Conservation (phyloP, 2,329 filamentous ascomycete species). For the Sclerotinia borealis region DNA sequence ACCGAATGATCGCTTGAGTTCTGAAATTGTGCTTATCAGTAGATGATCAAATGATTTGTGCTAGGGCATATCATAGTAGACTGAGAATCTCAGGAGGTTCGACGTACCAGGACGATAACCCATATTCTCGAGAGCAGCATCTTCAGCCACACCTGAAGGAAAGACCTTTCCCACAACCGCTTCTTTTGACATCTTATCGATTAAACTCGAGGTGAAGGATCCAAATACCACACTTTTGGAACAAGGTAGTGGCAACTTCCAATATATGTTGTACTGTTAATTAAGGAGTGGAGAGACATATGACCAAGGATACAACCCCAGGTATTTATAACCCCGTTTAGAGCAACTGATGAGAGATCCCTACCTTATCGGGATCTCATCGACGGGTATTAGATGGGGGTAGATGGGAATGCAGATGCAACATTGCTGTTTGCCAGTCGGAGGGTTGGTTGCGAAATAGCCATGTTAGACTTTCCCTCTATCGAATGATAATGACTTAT, state of each 20-base stretch:
- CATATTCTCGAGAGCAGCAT: conserved; percentile 22
- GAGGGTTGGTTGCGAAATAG: neutral
- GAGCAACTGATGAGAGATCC: neutral
- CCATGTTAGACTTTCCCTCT: neutral
- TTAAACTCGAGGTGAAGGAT: conserved; percentile 5
- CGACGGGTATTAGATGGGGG: conserved; percentile 10
- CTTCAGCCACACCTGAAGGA: conserved; percentile 18
- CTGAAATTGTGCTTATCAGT: conserved; percentile 29
- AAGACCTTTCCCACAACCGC: conserved; percentile 9
- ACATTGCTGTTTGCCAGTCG: neutral
- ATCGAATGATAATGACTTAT: neutral
- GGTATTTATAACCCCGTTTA: conserved; percentile 10
- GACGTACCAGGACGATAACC: conserved; percentile 25
- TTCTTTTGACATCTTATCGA: conserved; percentile 11
- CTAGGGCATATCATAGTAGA: neutral
- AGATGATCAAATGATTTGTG: neutral
- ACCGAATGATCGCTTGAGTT: conserved; percentile 51
- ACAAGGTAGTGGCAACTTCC: neutral
- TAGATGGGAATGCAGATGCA: conserved; percentile 4
- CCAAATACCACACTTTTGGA: conserved; percentile 1
- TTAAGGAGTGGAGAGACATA: conserved; percentile 3
- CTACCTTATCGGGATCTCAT: conserved; percentile 10
- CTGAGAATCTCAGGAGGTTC: neutral
- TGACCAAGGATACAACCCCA: conserved; percentile 4
- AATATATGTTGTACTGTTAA: conserved; percentile 8